Percentiles rank a stretch among this genome's conserved stretches.
phyloP scores from a whole-genome alignment of 306 rosid species.

The Cucumis sativus region Cucumber_9930_V3 NC_026655.2:23198001-23198500 shows the following conservation, averaged over 20 bases:
- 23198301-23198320: constrained; percentile 47
- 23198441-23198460: constrained; percentile 63
- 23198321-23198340: constrained; percentile 79
- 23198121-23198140: constrained; percentile 32
- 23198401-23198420: constrained; percentile 28
- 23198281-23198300: constrained; percentile 21
- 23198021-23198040: constrained; percentile 62
- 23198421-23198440: constrained; percentile 57
- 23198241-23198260: constrained; percentile 49
- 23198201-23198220: constrained; percentile 24
- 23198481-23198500: constrained; percentile 24
- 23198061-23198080: constrained; percentile 22
- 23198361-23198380: constrained; percentile 32
- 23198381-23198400: not conserved
- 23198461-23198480: constrained; percentile 16
- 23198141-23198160: constrained; percentile 27
- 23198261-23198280: constrained; percentile 22
- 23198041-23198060: constrained; percentile 40
- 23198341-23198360: constrained; percentile 56
- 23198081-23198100: constrained; percentile 31
- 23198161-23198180: constrained; percentile 20
- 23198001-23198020: constrained; percentile 30
- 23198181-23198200: constrained; percentile 13
- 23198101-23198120: constrained; percentile 30
- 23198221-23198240: constrained; percentile 43